Evolutionary conservation across 2,329 filamentous ascomycete species (phyloP), one percentile per base, ranked within the genome.

Genomic region (Pleomassaria siparia): DNA sequence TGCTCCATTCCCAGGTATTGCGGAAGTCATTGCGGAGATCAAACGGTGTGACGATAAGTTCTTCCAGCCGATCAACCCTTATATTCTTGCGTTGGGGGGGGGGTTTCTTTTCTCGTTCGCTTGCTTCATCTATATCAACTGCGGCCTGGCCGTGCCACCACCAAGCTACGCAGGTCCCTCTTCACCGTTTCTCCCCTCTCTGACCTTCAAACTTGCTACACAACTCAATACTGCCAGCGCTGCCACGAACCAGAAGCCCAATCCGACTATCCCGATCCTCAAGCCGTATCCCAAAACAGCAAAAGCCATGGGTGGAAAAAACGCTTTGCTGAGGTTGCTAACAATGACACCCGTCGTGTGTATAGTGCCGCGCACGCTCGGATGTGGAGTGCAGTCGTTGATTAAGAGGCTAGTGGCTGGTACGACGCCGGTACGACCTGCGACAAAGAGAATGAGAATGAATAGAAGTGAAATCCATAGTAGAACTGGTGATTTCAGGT

Each of bases 161-260:
- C 18, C 39, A 22, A 22, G 15, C 21, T 41, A 8, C 21, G 20
- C 39, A 15, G 9, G 7, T 20, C 25, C 16, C 7, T 29, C 39
- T 18, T 41, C 39, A 29, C 39, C 39, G 21, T 41, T 41, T 20
- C 24, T 29, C 39, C 49, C 44, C 41, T 51, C 43, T 15, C 22
- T 32, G n/a, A 50, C 47, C 30, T 16, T 10, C 2, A 39, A 13
- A 39, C 47, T 46, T 7, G 37, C 47, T 15, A 46, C 2, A 28
- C 40, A 43, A 60, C 20, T 70, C 71, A 10, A 60, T 70, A 16
- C 53, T 52, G 22, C 46, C 22, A 49, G 20, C 16, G 40, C 32
- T 10, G 46, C 42, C n/a, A 44, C 20, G 29, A 44, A 49, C 51
- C 51, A 54, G 21, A 54, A 54, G 4, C 51, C 51, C 25, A 54